Percentiles rank a stretch among this genome's conserved stretches.
phyloP scores from a whole-genome alignment of 1,284 basidiomycete species.

The Malassezia arunalokei region DNA sequence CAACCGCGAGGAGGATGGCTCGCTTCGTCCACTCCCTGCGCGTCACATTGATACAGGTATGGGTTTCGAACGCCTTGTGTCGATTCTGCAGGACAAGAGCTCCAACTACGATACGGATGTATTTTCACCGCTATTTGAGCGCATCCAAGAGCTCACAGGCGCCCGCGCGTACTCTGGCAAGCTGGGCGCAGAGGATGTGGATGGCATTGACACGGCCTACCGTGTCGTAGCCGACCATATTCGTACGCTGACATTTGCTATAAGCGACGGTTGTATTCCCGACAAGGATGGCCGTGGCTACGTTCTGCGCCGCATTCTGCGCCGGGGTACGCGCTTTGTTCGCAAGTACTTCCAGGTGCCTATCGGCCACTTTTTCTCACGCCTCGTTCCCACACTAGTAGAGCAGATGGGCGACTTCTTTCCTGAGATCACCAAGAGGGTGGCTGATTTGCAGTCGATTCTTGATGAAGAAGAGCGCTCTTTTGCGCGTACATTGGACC shows the following conservation, averaged over 20 bases:
- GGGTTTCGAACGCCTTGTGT: constrained; percentile 96
- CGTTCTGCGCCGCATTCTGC: constrained; percentile 78
- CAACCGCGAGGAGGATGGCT: constrained; percentile 82
- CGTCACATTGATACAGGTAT: constrained; percentile 97
- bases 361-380: constrained; percentile 91
- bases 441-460: constrained; percentile 81
- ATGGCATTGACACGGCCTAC: constrained; percentile 94
- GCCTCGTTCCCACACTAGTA: constrained; percentile 73
- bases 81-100: constrained; percentile 73
- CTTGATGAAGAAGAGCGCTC: constrained; percentile 95
- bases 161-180: constrained; percentile 76
- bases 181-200: constrained; percentile 80
- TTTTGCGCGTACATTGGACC: constrained; percentile 86
- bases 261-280: constrained; percentile 90
- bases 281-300: constrained; percentile 94
- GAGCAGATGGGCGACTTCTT: constrained; percentile 80
- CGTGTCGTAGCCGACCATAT: constrained; percentile 94
- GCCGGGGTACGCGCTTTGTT: constrained; percentile 83
- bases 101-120: constrained; percentile 98
- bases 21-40: constrained; percentile 67
- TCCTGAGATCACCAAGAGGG: constrained; percentile 79
- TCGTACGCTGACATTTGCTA: constrained; percentile 82
- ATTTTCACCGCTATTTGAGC: constrained; percentile 76
- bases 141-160: constrained; percentile 77
- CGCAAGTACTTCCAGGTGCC: constrained; percentile 87